A percentile compares a stretch with the other conserved stretches of the same genome.
phyloP scores from a whole-genome alignment of 2,329 filamentous ascomycete genomes.

The Fusarium austroafricanum region DNA sequence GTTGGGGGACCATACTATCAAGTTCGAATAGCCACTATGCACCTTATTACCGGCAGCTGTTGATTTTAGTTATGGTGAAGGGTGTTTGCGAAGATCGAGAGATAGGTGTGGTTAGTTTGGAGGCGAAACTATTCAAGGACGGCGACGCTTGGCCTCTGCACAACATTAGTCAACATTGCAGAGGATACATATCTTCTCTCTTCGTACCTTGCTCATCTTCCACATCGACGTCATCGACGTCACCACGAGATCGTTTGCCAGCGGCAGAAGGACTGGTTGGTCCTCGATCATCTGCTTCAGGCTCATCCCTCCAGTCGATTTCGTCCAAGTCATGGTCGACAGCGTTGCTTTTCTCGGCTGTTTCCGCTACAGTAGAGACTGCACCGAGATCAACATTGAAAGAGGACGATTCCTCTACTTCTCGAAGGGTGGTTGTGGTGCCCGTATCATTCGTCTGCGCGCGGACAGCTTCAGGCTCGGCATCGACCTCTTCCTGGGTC shows the following conservation, averaged over 20 bases:
- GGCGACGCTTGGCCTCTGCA: constrained; percentile 64
- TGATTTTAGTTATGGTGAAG: constrained; percentile 17
- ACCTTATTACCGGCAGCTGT: constrained; percentile 19
- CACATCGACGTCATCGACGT: constrained; percentile 46
- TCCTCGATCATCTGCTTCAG: constrained; percentile 38
- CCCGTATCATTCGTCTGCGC: constrained; percentile 43
- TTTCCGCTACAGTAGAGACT: constrained; percentile 35
- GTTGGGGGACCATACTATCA: neutral
- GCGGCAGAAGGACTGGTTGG: constrained; percentile 36
- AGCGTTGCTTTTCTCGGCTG: constrained; percentile 35
- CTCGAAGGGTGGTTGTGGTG: constrained; percentile 50
- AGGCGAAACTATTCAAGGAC: constrained; percentile 48
- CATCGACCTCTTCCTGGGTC: constrained; percentile 30
- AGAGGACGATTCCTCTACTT: constrained; percentile 47
- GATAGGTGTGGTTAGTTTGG: constrained; percentile 35
- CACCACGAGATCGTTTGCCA: constrained; percentile 47
- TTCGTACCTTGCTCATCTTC: constrained; percentile 51
- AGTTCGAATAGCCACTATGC: neutral
- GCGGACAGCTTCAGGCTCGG: constrained; percentile 21
- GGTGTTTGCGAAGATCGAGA: constrained; percentile 11
- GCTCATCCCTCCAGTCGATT: constrained; percentile 49
- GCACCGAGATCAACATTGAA: constrained; percentile 40
- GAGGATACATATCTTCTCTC: too few relatives aligned
- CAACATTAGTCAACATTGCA: constrained; percentile 46
- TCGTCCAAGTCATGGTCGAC: constrained; percentile 43